Conservation (phyloP, 2,329 filamentous ascomycete genomes). For the Colletotrichum phormii region DNA sequence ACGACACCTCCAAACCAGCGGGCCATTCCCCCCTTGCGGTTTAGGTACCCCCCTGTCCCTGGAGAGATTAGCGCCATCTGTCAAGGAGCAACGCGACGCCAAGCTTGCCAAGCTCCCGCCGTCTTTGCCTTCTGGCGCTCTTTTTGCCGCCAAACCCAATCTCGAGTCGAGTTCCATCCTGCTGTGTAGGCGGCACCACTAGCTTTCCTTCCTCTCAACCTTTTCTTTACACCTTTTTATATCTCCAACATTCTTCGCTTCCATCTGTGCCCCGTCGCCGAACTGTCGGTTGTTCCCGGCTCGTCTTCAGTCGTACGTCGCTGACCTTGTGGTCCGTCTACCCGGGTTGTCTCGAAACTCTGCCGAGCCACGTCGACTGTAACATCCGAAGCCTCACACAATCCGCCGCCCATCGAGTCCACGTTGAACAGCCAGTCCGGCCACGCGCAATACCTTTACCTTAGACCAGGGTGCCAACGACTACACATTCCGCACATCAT, state of each 20-base stretch:
- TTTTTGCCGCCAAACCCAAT: not conserved
- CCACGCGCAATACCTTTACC: too few relatives aligned
- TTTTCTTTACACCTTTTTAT: not conserved
- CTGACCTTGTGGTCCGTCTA: constrained; percentile 4
- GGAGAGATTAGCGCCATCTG: not conserved
- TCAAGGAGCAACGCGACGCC: not conserved
- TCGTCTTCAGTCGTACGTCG: not conserved
- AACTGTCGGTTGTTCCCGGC: not conserved
- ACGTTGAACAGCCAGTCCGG: not conserved
- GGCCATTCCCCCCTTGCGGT: not conserved
- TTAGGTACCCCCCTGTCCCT: not conserved
- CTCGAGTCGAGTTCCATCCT: not conserved
- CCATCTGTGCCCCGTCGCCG: not conserved
- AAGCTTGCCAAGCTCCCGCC: not conserved
- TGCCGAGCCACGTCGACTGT: constrained; percentile 7
- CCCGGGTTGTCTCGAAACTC: constrained; percentile 8
- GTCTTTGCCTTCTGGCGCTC: not conserved
- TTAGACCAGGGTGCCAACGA: not conserved
- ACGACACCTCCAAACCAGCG: not conserved
- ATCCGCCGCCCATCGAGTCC: not conserved
- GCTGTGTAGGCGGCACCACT: not conserved
- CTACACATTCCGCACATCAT: not conserved
- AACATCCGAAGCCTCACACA: not conserved
- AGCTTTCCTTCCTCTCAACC: not conserved
- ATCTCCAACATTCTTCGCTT: not conserved